Base-by-base conservation (phyloP, 345 rosid species). In the Iberis pinnata region DNA sequence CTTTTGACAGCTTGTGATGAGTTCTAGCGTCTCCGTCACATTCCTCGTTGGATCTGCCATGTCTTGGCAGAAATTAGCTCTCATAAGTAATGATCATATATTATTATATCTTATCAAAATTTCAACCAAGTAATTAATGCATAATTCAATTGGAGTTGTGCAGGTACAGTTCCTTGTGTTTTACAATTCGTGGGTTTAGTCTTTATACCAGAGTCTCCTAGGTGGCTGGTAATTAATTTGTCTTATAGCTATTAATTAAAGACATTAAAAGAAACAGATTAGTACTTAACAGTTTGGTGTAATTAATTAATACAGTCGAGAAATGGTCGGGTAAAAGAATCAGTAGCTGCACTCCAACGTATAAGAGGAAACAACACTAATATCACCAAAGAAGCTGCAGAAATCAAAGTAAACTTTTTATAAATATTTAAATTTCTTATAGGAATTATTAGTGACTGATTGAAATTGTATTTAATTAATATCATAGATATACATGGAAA, bases 41-140 rank as follows among this genome's bases (percentile, higher is more conserved):
- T 86, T 63, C 74, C 80, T 89, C 16, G 67, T 86, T 10, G 95
- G 95, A 61, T 60, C 93, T 49, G 76, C 80, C 22, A 53, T 70
- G 17, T 51, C 76, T 59, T 86, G 97, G 97, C 67, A 79, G 56
- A 67, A 50, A 26, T 65, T 89, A 67, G 93, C 97, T 56, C 58
- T 81, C 15, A 49, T 81, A 8, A 82, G 97, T 85, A 83, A 64
- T 7, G 12, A 43, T 13, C 0, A 43, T 33, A 20, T 35, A 24
- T 6, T 6, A 6, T n/a, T n/a, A 22, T 22, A 22, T 22, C 6
- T 22, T 6, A n/a, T n/a, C n/a, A n/a, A n/a, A n/a, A n/a, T n/a
- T n/a, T n/a, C n/a, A n/a, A n/a, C n/a, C n/a, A n/a, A n/a, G n/a
- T n/a, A n/a, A n/a, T n/a, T n/a, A n/a, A n/a, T n/a, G n/a, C n/a